Evolutionary conservation across 345 rosid genomes (phyloP), one percentile per base, ranked within the genome.

Genomic region (Luvunga scandens): DNA sequence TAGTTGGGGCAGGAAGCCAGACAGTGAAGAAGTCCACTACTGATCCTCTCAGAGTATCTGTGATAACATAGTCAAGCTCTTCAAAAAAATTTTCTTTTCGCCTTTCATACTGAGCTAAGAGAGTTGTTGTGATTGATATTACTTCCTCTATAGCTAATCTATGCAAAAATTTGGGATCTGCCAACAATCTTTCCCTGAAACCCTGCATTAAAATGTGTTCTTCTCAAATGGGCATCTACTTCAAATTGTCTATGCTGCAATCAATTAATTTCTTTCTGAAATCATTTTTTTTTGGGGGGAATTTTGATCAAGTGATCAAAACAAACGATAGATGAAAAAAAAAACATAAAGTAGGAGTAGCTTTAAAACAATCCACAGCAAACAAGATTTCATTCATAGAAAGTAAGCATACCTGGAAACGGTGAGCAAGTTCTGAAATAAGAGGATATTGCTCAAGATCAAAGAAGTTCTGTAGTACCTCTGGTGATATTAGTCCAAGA

Each of bases 1-100:
- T 77, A 69, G 97, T 93, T 73, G 98, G 98, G 28, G 98, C 95
- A 75, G 98, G 97, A 77, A 95, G 95, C 97, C 98, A 95, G 36
- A 93, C 98, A 0, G 97, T 91, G 80, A 95, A 95, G 71, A 95
- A 95, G 80, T 94, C 97, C 71, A 91, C 98, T 34, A 95, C 97
- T 7, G 78, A 28, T 77, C 94, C 98, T 78, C 98, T 86, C 50
- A 89, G 82, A 28, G 95, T 93, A 81, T 95, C 98, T 1, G 98
- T 95, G 56, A 95, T 90, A 39, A 95, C 98, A 81, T 95, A 93
- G 78, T 95, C 98, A 62, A 95, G 87, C 85, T 95, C 98, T 79
- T 90, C 98, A 77, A 93, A 89, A 85, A 95, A 93, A 69, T 88
- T 93, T 63, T 91, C 95, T 87, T 90, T 93, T 66, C 98, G 94